Conservation (phyloP, 305 asterid genomes). For the Fraxinus platypoda region DNA sequence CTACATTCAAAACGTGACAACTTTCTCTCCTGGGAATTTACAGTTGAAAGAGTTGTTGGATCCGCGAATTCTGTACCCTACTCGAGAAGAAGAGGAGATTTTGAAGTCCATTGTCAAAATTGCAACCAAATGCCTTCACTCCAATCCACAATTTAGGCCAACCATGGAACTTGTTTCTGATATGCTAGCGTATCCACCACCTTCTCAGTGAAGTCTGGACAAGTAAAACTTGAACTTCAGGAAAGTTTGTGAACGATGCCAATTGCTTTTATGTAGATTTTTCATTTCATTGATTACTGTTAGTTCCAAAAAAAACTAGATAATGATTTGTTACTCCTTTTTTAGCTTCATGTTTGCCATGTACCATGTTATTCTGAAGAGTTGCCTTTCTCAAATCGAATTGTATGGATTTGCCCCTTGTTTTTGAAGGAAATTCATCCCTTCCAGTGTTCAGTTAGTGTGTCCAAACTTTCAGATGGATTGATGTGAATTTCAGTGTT, state of each 20-base stretch:
- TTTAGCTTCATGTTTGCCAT: background rate
- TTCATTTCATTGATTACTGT: background rate
- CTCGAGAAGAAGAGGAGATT: slow-evolving; percentile 12
- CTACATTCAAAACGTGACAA: background rate
- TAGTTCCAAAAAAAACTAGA: background rate
- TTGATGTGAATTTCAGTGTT: background rate
- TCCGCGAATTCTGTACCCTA: slow-evolving; percentile 18
- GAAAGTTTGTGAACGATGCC: background rate
- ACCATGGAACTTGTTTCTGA: background rate
- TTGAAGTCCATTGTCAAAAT: slow-evolving; percentile 20
- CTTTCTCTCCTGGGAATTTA: background rate
- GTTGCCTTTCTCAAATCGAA: background rate
- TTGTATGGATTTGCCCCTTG: background rate
- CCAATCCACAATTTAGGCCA: background rate
- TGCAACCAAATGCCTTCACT: slow-evolving; percentile 3
- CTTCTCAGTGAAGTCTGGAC: background rate
- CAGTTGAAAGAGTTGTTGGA: slow-evolving; percentile 25
- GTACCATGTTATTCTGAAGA: background rate
- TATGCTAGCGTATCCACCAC: background rate
- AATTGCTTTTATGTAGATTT: background rate
- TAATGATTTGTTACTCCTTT: background rate
- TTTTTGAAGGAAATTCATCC: background rate
- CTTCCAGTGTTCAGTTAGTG: background rate
- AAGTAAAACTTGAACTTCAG: background rate
- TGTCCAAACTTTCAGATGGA: background rate